Evolutionary conservation across 1,284 basidiomycete species (phyloP).

Genomic region (Leccinum pachyderme): DNA sequence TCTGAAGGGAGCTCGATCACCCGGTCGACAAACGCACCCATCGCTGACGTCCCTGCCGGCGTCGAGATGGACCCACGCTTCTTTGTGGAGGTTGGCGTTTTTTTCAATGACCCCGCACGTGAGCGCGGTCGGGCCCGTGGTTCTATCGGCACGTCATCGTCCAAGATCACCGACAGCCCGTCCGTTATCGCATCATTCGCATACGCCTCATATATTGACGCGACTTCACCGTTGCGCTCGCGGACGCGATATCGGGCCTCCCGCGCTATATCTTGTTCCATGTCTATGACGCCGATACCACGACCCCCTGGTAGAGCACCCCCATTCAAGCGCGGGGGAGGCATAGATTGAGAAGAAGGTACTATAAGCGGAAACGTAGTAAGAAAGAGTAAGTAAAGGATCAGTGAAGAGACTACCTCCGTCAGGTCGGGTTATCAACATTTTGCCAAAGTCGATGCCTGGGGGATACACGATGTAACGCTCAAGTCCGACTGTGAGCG

Average conservation of each 20-base stretch:
- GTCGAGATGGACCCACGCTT: conserved; percentile 5
- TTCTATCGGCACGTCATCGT: neutral
- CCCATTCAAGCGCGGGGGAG: conserved; percentile 20
- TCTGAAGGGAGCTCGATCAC: conserved; percentile 25
- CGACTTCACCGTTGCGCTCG: too few species aligned
- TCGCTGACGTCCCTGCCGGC: conserved; percentile 1
- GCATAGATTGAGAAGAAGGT: conserved; percentile 10
- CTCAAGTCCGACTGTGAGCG: conserved; percentile 54
- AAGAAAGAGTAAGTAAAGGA: neutral
- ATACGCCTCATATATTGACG: neutral
- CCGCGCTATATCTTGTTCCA: conserved; percentile 30
- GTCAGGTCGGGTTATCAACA: conserved; percentile 50
- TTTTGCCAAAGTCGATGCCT: conserved; percentile 61
- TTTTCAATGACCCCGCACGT: conserved; percentile 10
- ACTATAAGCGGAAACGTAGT: conserved; percentile 1
- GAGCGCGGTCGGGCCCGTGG: neutral
- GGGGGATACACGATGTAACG: conserved; percentile 68
- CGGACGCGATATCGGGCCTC: conserved; percentile 13
- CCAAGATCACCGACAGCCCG: neutral
- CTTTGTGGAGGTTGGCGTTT: neutral
- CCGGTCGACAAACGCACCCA: conserved; percentile 20
- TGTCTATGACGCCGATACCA: conserved; percentile 25
- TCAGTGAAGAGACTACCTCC: conserved; percentile 36
- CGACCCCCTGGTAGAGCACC: conserved; percentile 29
- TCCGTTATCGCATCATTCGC: conserved; percentile 3